Evolutionary conservation across 768 basidiomycete genomes (phyloP), one percentile per base, ranked within the genome.

Genomic region (Ephemerocybe angulata): DNA sequence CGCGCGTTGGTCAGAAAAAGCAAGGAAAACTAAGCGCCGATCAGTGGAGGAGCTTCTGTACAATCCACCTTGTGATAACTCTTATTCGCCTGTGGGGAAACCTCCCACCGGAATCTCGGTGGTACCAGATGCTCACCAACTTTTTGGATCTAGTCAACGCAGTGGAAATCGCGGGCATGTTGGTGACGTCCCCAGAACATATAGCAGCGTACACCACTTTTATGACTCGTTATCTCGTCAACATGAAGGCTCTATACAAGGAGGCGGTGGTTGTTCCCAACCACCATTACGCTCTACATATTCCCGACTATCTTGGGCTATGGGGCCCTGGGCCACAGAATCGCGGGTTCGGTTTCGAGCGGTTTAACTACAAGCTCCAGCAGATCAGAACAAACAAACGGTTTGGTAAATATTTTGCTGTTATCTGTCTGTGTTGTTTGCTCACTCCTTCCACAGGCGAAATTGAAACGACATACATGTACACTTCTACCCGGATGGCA

Each of bases 201-300:
- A 50, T 47, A 0, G 3, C 5, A n/a, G 52, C 55, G 4, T 71
- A 69, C 46, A 22, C 31, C 0, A 22, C 53, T 0, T 55, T 69
- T 15, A 70, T 73, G 55, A n/a, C 10, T 2, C 24, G 12, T 1
- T 73, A 74, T 57, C 47, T 68, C 15, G 41, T 55, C 21, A 50
- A 42, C 2, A 33, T 74, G 12, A 29, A 53, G 3, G 28, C 48
- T 0, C 51, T 67, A 0, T 69, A 63, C 49, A 63, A 62, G 1
- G 37, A 55, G 2, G 60, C 63, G 12, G n/a, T 12, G 1, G 53
- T 63, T 35, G 22, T 47, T 7, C 68, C 65, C 1, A 71, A 72
- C 40, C 67, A 74, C 49, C 72, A 76, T 47, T 48, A 62, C 27
- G 59, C 67, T 1, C 50, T 73, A 6, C 74, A 76, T 38, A 48